These are phyloP conservation scores for Quercus tomentella DNA, from an alignment of 331 rosid species.

Conservation along the genomic window DNA sequence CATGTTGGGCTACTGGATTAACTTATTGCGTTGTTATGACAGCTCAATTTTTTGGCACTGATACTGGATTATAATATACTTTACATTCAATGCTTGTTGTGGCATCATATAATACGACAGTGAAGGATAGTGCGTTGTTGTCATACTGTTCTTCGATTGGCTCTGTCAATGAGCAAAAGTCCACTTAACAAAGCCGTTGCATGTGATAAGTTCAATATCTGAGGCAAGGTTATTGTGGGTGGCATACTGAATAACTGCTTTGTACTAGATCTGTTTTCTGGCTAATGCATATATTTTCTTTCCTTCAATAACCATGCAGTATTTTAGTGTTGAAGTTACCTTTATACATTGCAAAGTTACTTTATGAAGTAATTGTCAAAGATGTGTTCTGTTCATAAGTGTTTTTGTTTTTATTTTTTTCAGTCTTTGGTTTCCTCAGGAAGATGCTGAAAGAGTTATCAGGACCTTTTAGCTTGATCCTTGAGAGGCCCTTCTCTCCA, in stretches of 20 bases:
- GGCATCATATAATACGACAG: neutral
- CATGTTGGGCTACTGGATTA: neutral
- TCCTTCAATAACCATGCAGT: neutral
- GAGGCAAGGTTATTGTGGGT: neutral
- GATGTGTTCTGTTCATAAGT: slow-evolving; percentile 30
- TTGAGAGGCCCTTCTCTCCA: slow-evolving; percentile 60
- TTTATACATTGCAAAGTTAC: neutral
- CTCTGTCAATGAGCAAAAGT: neutral
- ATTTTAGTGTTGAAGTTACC: neutral
- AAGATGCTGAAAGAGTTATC: slow-evolving; percentile 56
- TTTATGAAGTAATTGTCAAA: neutral
- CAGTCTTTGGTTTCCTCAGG: slow-evolving; percentile 69
- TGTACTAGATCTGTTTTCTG: neutral
- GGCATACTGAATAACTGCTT: neutral
- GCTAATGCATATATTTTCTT: neutral
- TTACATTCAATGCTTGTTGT: neutral
- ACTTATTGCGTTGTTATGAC: neutral
- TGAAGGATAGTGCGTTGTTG: neutral
- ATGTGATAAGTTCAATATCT: neutral
- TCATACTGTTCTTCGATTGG: neutral
- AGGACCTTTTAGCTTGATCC: slow-evolving; percentile 48
- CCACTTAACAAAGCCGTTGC: neutral
- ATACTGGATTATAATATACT: neutral
- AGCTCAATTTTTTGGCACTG: neutral
- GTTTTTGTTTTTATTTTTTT: slow-evolving; percentile 36